phyloP scores from a whole-genome alignment of 768 basidiomycete genomes.

The Paxillus involutus region DNA sequence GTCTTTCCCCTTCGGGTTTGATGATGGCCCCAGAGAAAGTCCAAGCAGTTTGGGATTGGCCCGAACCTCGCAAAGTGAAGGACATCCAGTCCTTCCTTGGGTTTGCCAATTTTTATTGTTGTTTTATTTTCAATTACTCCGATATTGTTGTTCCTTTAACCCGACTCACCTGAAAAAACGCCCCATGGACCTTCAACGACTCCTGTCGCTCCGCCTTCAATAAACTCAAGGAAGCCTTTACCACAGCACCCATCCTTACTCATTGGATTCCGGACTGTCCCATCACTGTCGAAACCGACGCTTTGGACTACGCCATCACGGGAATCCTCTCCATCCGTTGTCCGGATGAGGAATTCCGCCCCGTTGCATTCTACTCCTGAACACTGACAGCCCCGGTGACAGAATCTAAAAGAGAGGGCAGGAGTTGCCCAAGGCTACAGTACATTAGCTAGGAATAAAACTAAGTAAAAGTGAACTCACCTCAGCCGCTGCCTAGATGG shows the following conservation, averaged over 20 bases:
- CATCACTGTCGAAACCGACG: no score
- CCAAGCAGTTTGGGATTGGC: constrained; percentile 31
- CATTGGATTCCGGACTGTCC: not conserved
- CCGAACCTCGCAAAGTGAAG: constrained; percentile 20
- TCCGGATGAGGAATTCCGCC: no score
- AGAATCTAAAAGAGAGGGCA: no score
- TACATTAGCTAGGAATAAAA: no score
- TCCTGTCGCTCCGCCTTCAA: constrained; percentile 16
- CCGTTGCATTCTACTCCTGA: not conserved
- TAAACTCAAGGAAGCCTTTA: constrained; percentile 3
- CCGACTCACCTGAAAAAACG: constrained; percentile 23
- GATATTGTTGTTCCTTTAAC: constrained; percentile 30
- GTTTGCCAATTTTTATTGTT: constrained; percentile 33
- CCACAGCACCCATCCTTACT: not conserved
- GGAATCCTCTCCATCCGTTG: no score
- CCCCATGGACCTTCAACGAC: constrained; percentile 11
- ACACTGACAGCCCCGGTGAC: not conserved
- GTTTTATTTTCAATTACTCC: constrained; percentile 36
- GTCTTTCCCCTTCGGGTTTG: no score
- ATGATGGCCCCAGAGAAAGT: constrained; percentile 34
- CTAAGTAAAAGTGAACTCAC: no score
- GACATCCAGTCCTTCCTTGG: constrained; percentile 34
- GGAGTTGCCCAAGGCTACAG: no score
- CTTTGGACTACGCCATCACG: no score
- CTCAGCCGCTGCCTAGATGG: no score